Base-by-base conservation (phyloP, 2,329 filamentous ascomycete genomes). In the Cladosporium halotolerans region DNA sequence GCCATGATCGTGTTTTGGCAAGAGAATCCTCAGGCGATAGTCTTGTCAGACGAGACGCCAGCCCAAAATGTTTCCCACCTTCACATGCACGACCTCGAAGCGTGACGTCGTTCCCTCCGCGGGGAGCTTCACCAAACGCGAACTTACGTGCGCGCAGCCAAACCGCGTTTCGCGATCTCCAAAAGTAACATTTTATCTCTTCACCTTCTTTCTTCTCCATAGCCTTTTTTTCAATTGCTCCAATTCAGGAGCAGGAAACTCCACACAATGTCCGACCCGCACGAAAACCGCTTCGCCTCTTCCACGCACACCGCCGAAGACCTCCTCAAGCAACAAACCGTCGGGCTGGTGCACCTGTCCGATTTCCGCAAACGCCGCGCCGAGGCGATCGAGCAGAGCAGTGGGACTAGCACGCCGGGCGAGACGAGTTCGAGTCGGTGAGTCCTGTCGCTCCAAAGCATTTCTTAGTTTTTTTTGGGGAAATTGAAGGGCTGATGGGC, bases 301-400 rank as follows among this genome's bases (percentile, higher is more conserved):
- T 87, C 91, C 66, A 85, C 84, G 58, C 79, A 85, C 61, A 87
- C 87, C 1, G 87, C 88, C 1, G 83, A 92, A 69, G 85, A 96
- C 66, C 78, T 89, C 11, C 79, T 96, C 45, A 92, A 92, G 56
- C 88, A 83, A 51, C 84, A 89, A 65, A 95, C 89, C 0, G 90
- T 96, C 60, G 93, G 93, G 39, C 84, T 99, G 2, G 92, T 97
- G 50, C 83, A 88, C 54, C 84, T 96, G 41, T 89, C 88, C 60
- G 93, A 97, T 68, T 97, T 95, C 70, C 89, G 92, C 71, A 97
- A 99, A 74, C 85, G 93, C 55, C 89, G 92, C 70, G 91, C 90
- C 62, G 89, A 96, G 71, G 89, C 91, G n/a, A 76, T 96, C 45
- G 92, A 96, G 70, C 85, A 89, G 67, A 52, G 58, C 16, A 65